A percentile compares a stretch with the other conserved stretches of the same genome.
phyloP scores from a whole-genome alignment of 805 yeast species.

The Candida ascalaphidarum region DNA sequence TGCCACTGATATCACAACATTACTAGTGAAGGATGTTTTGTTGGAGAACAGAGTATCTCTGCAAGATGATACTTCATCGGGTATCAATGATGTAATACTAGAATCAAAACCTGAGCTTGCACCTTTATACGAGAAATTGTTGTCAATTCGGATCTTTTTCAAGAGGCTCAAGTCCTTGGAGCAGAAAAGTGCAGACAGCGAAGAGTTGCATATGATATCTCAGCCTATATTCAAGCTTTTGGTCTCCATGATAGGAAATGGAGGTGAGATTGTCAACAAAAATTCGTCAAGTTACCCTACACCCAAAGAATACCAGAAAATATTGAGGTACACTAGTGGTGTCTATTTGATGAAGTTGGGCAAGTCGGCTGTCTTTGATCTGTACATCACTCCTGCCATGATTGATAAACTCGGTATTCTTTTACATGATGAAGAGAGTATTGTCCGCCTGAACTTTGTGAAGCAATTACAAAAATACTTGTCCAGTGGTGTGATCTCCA shows the following conservation, averaged over 20 bases:
- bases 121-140: constrained; percentile 39
- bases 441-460: constrained; percentile 49
- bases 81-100: constrained; percentile 26
- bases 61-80: constrained; percentile 15
- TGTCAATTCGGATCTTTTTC: constrained; percentile 47
- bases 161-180: constrained; percentile 41
- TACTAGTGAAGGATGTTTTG: constrained; percentile 54
- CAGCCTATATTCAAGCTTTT: constrained; percentile 63
- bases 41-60: constrained; percentile 39
- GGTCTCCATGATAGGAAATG: constrained; percentile 57
- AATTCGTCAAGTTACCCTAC: constrained; percentile 44
- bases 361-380: constrained; percentile 41
- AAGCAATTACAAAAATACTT: constrained; percentile 42
- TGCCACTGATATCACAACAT: constrained; percentile 50
- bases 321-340: constrained; percentile 64
- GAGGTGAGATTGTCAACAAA: constrained; percentile 63
- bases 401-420: constrained; percentile 47
- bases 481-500: constrained; percentile 47
- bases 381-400: constrained; percentile 42
- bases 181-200: constrained; percentile 16
- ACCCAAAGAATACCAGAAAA: constrained; percentile 52
- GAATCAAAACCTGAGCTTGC: constrained; percentile 38
- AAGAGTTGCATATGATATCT: constrained; percentile 34
- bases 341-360: constrained; percentile 56
- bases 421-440: constrained; percentile 56